Conservation (phyloP, 2,329 filamentous ascomycete species). For the Colletotrichum lupini region DNA sequence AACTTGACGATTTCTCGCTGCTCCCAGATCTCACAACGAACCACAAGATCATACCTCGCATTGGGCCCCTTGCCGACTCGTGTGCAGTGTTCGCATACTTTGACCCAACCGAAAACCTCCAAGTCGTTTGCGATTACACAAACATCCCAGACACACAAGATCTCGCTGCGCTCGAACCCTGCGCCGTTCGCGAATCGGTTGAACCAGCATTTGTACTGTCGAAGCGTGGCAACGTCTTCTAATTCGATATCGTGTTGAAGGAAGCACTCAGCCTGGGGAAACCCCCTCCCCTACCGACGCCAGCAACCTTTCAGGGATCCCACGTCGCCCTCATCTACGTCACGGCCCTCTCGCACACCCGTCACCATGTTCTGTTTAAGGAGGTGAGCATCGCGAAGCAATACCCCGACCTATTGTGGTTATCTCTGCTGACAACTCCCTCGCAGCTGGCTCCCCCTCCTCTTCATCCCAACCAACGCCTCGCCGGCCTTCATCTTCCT, state of each 20-base stretch:
- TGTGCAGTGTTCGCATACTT: not conserved
- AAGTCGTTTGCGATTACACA: not conserved
- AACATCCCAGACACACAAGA: not conserved
- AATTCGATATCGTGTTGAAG: not conserved
- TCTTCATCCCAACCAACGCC: conserved; percentile 89
- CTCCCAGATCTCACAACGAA: not conserved
- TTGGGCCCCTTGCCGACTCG: not conserved
- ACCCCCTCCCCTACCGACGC: not conserved
- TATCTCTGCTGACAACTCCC: conserved; percentile 21
- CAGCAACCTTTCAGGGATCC: conserved; percentile 1
- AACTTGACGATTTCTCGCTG: not conserved
- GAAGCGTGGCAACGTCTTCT: not conserved
- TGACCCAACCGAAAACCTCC: not conserved
- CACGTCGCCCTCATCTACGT: conserved; percentile 8
- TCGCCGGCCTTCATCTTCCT: conserved; percentile 87
- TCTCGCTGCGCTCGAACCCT: not conserved
- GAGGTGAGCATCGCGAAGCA: conserved; percentile 55
- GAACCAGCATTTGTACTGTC: not conserved
- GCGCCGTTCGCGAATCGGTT: not conserved
- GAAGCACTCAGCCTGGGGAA: not conserved
- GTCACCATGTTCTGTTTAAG: conserved; percentile 70
- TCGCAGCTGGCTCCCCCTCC: conserved; percentile 82
- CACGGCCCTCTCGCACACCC: not conserved
- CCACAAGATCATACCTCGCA: not conserved
- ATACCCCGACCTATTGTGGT: not conserved